Conservation (phyloP, 176 grass and related monocot species). For the Chloris gayana region DNA sequence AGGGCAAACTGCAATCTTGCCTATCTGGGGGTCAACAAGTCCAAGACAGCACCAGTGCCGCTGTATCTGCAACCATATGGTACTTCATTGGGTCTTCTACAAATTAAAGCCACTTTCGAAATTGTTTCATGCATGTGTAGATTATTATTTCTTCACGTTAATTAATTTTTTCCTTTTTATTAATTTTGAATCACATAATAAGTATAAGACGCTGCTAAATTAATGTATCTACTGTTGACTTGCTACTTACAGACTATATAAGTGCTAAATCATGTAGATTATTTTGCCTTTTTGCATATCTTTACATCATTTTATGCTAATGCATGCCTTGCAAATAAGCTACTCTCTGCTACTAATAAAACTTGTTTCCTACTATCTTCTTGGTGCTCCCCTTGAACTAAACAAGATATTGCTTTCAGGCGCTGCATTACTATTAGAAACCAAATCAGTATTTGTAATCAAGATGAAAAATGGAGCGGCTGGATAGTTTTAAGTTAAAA, state of each 20-base stretch:
- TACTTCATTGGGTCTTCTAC: conserved; percentile 11
- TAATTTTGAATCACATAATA: not conserved
- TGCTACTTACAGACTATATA: not conserved
- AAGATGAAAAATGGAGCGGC: not conserved
- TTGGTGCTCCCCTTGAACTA: not conserved
- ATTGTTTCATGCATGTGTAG: not conserved
- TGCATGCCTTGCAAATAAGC: not conserved
- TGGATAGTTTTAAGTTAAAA: conserved; percentile 11
- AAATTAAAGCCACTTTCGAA: not conserved
- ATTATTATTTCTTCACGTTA: not conserved
- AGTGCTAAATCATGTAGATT: not conserved
- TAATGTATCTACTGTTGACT: not conserved
- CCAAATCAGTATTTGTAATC: conserved; percentile 23
- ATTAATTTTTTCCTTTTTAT: not conserved
- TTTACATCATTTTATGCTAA: conserved; percentile 53
- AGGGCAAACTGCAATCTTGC: conserved; percentile 67
- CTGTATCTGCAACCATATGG: conserved; percentile 43
- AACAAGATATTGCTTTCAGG: not conserved
- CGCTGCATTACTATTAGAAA: conserved; percentile 26
- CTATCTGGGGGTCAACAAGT: conserved; percentile 42
- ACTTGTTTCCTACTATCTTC: not conserved
- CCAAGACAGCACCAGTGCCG: conserved; percentile 32
- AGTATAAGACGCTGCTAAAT: not conserved
- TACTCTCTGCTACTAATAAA: not conserved
- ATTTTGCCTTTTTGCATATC: not conserved